Evolutionary conservation across 2,329 filamentous ascomycete genomes (phyloP).

Genomic region (Ophiocordyceps unilateralis): DNA sequence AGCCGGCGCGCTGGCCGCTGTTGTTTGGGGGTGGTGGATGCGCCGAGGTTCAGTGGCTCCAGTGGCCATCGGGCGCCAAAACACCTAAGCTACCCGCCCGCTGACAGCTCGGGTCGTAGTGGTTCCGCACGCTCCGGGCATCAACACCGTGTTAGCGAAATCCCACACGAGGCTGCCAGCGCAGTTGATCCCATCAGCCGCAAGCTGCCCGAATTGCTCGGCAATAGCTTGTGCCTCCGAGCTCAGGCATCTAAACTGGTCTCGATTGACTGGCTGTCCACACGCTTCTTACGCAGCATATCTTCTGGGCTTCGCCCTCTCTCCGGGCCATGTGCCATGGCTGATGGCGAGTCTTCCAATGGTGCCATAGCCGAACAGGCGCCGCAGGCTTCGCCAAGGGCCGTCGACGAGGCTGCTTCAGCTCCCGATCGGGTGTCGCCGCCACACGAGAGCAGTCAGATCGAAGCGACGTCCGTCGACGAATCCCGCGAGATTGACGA

Average conservation of each 20-base stretch:
- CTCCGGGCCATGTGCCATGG: constrained; percentile 16
- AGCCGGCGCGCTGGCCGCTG: not conserved
- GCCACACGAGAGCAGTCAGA: constrained; percentile 21
- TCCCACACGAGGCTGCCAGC: not conserved
- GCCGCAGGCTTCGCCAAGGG: not conserved
- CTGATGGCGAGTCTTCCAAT: constrained; percentile 13
- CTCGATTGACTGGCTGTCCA: not conserved
- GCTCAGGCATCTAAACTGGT: no score
- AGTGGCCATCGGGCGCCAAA: not conserved
- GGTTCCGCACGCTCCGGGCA: no score
- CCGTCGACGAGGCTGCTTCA: not conserved
- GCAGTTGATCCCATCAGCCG: no score
- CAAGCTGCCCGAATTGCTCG: no score
- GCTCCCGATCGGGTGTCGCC: constrained; percentile 5
- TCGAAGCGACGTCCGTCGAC: constrained; percentile 22
- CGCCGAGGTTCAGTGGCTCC: not conserved
- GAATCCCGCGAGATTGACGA: constrained; percentile 19
- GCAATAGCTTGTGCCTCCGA: not conserved
- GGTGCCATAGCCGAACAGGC: constrained; percentile 3
- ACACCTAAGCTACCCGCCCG: no score
- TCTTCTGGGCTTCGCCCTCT: not conserved
- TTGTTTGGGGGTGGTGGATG: not conserved
- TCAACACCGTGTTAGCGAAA: no score
- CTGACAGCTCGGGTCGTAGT: no score
- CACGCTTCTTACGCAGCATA: not conserved